Percentiles rank a stretch among this genome's conserved stretches.
Conservation (phyloP, 495 filamentous ascomycete species). For the Cetradonia linearis region DNA sequence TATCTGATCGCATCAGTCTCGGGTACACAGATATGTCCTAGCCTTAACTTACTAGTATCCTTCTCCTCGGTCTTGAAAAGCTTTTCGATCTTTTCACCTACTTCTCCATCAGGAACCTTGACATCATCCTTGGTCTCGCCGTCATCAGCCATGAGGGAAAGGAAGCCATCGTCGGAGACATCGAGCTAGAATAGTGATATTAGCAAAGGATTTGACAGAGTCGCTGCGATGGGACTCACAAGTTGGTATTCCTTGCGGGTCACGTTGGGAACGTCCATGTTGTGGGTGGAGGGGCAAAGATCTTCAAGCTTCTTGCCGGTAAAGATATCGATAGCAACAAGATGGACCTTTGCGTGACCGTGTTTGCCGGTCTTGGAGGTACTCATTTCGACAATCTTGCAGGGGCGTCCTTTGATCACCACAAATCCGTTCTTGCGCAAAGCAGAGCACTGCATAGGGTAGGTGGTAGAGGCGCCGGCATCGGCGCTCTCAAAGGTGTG, state of each 20-base stretch:
- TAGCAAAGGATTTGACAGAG: background rate
- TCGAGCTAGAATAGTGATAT: constrained; percentile 49
- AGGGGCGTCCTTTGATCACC: constrained; percentile 94
- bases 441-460: constrained; percentile 97
- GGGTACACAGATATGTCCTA: background rate
- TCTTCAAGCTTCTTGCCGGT: constrained; percentile 99
- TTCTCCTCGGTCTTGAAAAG: constrained; percentile 66
- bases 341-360: constrained; percentile 99
- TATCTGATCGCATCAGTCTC: constrained; percentile 43
- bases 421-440: constrained; percentile 98
- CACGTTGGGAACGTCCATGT: constrained; percentile 98
- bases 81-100: constrained; percentile 69
- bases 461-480: constrained; percentile 88
- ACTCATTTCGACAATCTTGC: constrained; percentile 99
- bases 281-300: constrained; percentile 98
- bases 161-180: constrained; percentile 80
- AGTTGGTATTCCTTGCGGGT: constrained; percentile 83
- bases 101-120: constrained; percentile 80
- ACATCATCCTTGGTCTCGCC: constrained; percentile 88
- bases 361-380: constrained; percentile 99
- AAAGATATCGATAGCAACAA: constrained; percentile 97
- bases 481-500: constrained; percentile 84
- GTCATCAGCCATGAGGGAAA: constrained; percentile 74
- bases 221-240: constrained; percentile 46
- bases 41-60: constrained; percentile 63